A percentile compares a stretch with the other conserved stretches of the same genome.
phyloP scores from a whole-genome alignment of 768 basidiomycete species.

The Boletus subparvulus region DNA sequence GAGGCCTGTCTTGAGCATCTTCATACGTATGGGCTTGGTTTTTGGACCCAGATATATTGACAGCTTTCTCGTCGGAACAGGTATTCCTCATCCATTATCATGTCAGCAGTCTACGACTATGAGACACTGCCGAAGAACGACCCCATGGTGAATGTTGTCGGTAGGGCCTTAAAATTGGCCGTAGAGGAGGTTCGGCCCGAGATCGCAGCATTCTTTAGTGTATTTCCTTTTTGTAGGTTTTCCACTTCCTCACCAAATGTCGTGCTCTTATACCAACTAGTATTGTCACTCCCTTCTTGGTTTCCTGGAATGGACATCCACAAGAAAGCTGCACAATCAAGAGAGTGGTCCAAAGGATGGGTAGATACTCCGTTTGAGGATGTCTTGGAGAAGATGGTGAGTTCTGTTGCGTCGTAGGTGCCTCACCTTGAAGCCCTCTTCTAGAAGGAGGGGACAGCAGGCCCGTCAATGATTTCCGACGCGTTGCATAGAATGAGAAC shows the following conservation, averaged over 20 bases:
- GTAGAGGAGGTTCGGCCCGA: constrained; percentile 24
- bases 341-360: constrained; percentile 17
- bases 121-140: constrained; percentile 31
- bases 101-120: constrained; percentile 34
- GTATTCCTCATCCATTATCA: constrained; percentile 29
- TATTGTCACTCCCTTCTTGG: constrained; percentile 28
- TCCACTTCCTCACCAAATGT: not conserved
- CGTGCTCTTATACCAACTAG: constrained; percentile 14
- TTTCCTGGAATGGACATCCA: constrained; percentile 32
- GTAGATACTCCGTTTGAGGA: constrained; percentile 22
- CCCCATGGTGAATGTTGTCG: constrained; percentile 24
- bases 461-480: constrained; percentile 17
- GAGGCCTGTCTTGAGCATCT: constrained; percentile 23
- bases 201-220: constrained; percentile 16
- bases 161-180: constrained; percentile 27
- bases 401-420: not conserved
- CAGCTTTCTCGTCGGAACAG: constrained; percentile 10
- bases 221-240: constrained; percentile 10
- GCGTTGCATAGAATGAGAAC: constrained; percentile 7
- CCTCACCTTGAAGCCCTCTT: not conserved
- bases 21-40: constrained; percentile 10
- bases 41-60: not conserved
- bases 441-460: constrained; percentile 14
- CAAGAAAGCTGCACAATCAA: constrained; percentile 20
- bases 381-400: constrained; percentile 12